phyloP scores from a whole-genome alignment of 2,329 filamentous ascomycete species.

The Zymoseptoria ardabiliae region DNA sequence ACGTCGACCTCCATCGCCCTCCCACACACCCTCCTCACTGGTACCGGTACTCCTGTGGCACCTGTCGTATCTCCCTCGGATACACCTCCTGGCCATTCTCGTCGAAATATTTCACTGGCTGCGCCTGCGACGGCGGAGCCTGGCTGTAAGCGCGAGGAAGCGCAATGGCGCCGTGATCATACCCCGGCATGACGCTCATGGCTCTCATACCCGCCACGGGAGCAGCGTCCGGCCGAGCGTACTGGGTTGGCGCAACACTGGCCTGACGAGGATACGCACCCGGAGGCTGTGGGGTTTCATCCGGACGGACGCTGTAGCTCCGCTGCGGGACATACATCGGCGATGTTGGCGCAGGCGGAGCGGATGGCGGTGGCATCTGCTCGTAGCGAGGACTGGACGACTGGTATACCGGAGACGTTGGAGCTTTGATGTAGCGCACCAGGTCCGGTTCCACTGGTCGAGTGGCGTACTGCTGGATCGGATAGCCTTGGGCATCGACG shows the following conservation, averaged over 20 bases:
- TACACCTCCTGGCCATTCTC: conserved; percentile 31
- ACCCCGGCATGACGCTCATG: conserved; percentile 35
- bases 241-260: conserved; percentile 38
- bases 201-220: conserved; percentile 22
- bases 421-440: conserved; percentile 18
- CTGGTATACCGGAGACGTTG: conserved; percentile 23
- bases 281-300: conserved; percentile 45
- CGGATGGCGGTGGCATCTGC: conserved; percentile 13
- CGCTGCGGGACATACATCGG: conserved; percentile 20
- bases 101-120: conserved; percentile 35
- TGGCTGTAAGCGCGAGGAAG: conserved; percentile 9
- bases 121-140: conserved; percentile 14
- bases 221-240: conserved; percentile 20
- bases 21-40: conserved; percentile 5
- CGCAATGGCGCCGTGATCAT: conserved; percentile 16
- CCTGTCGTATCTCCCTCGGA: conserved; percentile 21
- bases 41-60: conserved; percentile 22
- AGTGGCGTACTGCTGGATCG: conserved; percentile 16
- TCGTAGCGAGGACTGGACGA: conserved; percentile 12
- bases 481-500: conserved; percentile 23
- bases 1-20: background rate
- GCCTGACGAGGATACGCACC: conserved; percentile 21
- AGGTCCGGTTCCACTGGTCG: conserved; percentile 12
- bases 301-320: conserved; percentile 32
- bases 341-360: conserved; percentile 23